Conservation (phyloP, 352 stramenopile genomes). For the Phytophthora agathidicida region DNA sequence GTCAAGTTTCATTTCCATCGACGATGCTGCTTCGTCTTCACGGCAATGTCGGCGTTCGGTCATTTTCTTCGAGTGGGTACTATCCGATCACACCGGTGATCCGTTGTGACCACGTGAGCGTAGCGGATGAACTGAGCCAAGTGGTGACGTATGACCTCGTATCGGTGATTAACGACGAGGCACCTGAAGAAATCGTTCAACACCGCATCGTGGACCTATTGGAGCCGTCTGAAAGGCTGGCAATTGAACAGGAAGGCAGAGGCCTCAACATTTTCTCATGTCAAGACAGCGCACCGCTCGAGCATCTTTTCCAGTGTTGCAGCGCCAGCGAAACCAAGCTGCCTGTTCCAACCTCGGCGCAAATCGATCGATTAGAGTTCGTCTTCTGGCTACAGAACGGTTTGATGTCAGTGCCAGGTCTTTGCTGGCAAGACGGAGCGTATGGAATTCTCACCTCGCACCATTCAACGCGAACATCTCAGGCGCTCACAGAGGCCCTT, state of each 20-base stretch:
- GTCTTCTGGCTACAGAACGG: conserved; percentile 27
- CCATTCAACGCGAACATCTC: conserved; percentile 14
- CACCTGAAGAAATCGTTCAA: not conserved
- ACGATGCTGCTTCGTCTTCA: conserved; percentile 49
- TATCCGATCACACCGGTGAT: conserved; percentile 51
- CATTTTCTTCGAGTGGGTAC: conserved; percentile 55
- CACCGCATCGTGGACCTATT: conserved; percentile 33
- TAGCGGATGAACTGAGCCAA: conserved; percentile 7
- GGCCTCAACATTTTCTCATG: conserved; percentile 45
- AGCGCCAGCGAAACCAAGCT: not conserved
- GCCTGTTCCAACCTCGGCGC: not conserved
- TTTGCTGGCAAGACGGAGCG: conserved; percentile 40
- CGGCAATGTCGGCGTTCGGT: conserved; percentile 37
- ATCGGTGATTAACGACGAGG: conserved; percentile 2
- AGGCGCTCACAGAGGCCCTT: conserved; percentile 30
- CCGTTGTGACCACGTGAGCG: conserved; percentile 27
- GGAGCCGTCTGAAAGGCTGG: conserved; percentile 18
- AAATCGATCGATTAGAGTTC: conserved; percentile 39
- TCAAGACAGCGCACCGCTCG: conserved; percentile 18
- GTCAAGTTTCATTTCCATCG: conserved; percentile 41
- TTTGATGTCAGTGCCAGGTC: conserved; percentile 23
- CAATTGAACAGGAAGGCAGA: conserved; percentile 28
- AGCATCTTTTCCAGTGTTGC: conserved; percentile 14
- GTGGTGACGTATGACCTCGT: conserved; percentile 32
- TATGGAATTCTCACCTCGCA: conserved; percentile 51